Evolutionary conservation across 2,329 filamentous ascomycete genomes (phyloP), one percentile per base, ranked within the genome.

Genomic region (Septoria petroselini): DNA sequence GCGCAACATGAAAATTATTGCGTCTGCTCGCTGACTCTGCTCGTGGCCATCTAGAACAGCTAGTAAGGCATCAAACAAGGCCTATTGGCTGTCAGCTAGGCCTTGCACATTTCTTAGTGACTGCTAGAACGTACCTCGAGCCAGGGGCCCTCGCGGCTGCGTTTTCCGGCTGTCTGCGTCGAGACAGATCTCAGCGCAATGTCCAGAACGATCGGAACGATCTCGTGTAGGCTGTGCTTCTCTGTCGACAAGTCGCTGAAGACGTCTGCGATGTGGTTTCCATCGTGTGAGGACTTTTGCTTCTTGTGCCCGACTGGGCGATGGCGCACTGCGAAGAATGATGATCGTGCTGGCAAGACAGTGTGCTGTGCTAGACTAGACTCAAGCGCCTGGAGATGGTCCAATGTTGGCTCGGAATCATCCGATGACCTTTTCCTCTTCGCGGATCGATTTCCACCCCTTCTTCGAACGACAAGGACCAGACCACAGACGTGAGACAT

Each of bases 121-220:
- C 9, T 8, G n/a, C 5, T 11, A n/a, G 29, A 19, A 43, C 41
- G 9, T 43, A 43, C 41, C 41, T 76, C 71, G 7, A 75, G 62
- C 74, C 74, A 76, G 3, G 73, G 68, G 31, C 61, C 63, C 52
- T 75, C 73, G 6, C 65, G 60, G 7, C 67, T 57, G 17, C 66
- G 69, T 48, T 68, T 66, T 47, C 68, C 70, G 7, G 70, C 68
- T 3, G 69, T 73, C 14, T 65, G 65, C 3, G 66, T 67, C 18
- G 70, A 66, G 4, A 68, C 69, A 23, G 66, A 69, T 29, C 70
- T 68, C 7, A 76, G 63, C 4, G 68, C 66, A 30, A 76, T 53
- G 35, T 73, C 67, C 3, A 76, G 60, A 12, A 76, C 52, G 4
- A 51, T 18, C 2, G 60, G 54, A 8, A 67, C 11, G 18, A 44